Percentiles rank a stretch among this genome's conserved stretches.
Evolutionary conservation across 495 filamentous ascomycete genomes (phyloP).

Genomic region (Aspergillus affinis): DNA sequence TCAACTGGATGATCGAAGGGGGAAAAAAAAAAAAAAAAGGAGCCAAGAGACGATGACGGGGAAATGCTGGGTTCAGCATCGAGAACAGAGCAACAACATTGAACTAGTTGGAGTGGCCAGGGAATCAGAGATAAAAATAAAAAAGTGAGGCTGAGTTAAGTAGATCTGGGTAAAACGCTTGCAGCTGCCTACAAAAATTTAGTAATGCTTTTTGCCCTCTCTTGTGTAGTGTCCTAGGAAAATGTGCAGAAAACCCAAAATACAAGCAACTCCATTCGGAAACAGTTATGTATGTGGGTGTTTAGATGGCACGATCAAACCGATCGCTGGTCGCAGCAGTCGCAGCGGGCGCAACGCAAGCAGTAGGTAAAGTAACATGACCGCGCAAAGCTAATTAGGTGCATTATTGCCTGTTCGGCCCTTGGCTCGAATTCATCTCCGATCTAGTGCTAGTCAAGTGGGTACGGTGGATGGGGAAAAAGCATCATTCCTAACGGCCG

Average conservation of each 20-base stretch:
- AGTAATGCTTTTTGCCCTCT: no score
- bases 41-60: neutral
- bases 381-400: no score
- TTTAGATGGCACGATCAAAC: neutral
- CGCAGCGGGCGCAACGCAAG: no score
- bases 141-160: conserved; percentile 18
- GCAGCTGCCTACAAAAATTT: conserved; percentile 4
- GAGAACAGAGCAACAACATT: conserved; percentile 3
- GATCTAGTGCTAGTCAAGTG: no score
- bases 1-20: neutral
- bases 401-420: no score
- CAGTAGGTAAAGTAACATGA: no score
- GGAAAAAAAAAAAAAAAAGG: neutral
- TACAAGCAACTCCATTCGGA: neutral
- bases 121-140: neutral
- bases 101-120: conserved; percentile 2
- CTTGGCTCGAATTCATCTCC: no score
- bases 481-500: conserved; percentile 4
- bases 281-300: neutral
- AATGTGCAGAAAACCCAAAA: no score
- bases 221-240: no score
- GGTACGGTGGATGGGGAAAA: neutral
- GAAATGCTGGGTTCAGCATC: conserved; percentile 5
- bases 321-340: no score
- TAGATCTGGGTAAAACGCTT: conserved; percentile 6